These are phyloP conservation scores for Wickerhamiella nectarea DNA, from an alignment of 805 yeast genomes.

Conservation along the genomic window DNA sequence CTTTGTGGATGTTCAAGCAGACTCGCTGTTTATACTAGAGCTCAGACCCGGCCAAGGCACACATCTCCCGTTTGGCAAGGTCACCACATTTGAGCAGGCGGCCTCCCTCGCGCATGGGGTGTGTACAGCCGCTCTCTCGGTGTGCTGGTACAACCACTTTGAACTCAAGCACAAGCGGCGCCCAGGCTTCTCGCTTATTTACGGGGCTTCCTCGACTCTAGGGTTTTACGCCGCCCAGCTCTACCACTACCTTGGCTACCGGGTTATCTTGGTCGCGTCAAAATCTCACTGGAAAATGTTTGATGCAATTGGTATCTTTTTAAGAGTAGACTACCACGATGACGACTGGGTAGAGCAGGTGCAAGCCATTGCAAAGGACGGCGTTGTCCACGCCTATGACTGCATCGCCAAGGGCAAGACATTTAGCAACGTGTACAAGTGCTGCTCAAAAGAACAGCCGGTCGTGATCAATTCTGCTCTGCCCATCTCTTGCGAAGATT, in stretches of 20 bases:
- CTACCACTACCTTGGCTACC: slow-evolving; percentile 37
- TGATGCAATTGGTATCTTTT: slow-evolving; percentile 38
- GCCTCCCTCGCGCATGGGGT: slow-evolving; percentile 43
- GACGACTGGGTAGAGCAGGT: slow-evolving; percentile 34
- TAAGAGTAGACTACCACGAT: slow-evolving; percentile 34
- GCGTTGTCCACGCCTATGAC: slow-evolving; percentile 20
- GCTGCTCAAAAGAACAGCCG: slow-evolving; percentile 2
- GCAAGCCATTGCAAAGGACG: slow-evolving; percentile 20
- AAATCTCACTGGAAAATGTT: slow-evolving; percentile 31
- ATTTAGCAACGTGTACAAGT: slow-evolving; percentile 10
- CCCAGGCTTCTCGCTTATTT: slow-evolving; percentile 19
- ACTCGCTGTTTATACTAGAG: slow-evolving; percentile 24
- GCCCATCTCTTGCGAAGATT: background rate
- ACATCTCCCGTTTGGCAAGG: slow-evolving; percentile 28
- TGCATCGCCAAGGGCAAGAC: slow-evolving; percentile 17
- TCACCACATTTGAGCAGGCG: slow-evolving; percentile 48
- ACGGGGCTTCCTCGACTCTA: slow-evolving; percentile 46
- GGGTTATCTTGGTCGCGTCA: slow-evolving; percentile 40
- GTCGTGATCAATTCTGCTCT: slow-evolving; percentile 3
- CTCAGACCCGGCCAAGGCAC: slow-evolving; percentile 17
- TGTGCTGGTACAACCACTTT: slow-evolving; percentile 22
- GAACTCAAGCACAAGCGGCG: slow-evolving; percentile 24
- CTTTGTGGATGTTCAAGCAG: slow-evolving; percentile 32
- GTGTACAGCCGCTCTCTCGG: slow-evolving; percentile 34
- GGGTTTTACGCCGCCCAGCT: slow-evolving; percentile 48